These are phyloP conservation scores for Ceratocystis lukuohia DNA, from an alignment of 2,329 filamentous ascomycete species.

Conservation along the genomic window DNA sequence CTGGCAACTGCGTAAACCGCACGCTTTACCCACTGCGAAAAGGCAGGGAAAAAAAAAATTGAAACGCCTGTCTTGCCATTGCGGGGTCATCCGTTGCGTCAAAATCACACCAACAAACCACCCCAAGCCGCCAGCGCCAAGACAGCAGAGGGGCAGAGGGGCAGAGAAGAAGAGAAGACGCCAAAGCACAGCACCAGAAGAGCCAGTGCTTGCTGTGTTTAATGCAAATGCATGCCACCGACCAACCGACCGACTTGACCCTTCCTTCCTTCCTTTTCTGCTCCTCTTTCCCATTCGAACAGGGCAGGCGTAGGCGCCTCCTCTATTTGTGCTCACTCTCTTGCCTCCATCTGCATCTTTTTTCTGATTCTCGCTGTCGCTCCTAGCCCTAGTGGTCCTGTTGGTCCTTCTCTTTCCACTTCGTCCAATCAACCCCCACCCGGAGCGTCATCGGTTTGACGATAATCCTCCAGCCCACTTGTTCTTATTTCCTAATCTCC, in stretches of 20 bases:
- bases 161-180: neutral
- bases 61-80: neutral
- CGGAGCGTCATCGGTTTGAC: constrained; percentile 1
- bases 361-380: neutral
- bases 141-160: too few species aligned
- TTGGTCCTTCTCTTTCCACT: neutral
- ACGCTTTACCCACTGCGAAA: neutral
- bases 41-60: neutral
- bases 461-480: neutral
- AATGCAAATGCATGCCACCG: neutral
- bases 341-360: neutral
- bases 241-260: neutral
- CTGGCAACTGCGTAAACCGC: neutral
- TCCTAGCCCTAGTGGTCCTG: neutral
- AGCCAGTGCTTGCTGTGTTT: neutral
- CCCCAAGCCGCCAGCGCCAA: neutral
- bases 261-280: neutral
- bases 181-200: neutral
- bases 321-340: neutral
- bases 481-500: neutral
- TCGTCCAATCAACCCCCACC: neutral
- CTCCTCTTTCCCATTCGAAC: neutral
- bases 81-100: constrained; percentile 12
- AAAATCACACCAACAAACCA: constrained; percentile 1
- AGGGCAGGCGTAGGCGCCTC: constrained; percentile 16